phyloP scores from a whole-genome alignment of 2,329 filamentous ascomycete species.

The Didymosphaeria variabile region DNA sequence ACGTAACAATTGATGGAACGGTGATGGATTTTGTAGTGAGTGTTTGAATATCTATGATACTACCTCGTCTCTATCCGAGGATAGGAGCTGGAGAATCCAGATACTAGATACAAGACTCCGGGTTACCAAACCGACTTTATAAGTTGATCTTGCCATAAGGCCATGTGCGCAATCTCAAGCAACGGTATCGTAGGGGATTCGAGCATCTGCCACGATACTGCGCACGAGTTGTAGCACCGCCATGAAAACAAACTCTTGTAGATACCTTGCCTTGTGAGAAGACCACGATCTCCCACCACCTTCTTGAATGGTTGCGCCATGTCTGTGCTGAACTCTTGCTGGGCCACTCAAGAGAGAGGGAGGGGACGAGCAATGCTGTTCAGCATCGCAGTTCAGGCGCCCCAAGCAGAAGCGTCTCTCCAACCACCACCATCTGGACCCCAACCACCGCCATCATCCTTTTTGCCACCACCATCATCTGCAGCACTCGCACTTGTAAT shows the following conservation, averaged over 20 bases:
- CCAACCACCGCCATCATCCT: neutral
- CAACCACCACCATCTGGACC: neutral
- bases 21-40: too few species aligned
- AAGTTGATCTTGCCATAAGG: neutral
- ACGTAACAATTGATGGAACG: too few species aligned
- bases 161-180: neutral
- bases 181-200: neutral
- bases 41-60: too few species aligned
- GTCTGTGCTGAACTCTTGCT: neutral
- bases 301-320: neutral
- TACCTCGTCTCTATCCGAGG: too few species aligned
- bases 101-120: too few species aligned
- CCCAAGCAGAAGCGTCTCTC: neutral
- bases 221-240: neutral
- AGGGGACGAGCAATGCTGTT: neutral
- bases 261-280: neutral
- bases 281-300: neutral
- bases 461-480: too few species aligned
- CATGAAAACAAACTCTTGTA: neutral
- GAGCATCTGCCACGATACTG: neutral
- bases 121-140: too few species aligned
- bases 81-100: too few species aligned
- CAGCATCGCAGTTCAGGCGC: neutral
- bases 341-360: neutral
- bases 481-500: too few species aligned